Conservation (phyloP, 805 yeast genomes). For the Kregervanrija delftensis region DNA sequence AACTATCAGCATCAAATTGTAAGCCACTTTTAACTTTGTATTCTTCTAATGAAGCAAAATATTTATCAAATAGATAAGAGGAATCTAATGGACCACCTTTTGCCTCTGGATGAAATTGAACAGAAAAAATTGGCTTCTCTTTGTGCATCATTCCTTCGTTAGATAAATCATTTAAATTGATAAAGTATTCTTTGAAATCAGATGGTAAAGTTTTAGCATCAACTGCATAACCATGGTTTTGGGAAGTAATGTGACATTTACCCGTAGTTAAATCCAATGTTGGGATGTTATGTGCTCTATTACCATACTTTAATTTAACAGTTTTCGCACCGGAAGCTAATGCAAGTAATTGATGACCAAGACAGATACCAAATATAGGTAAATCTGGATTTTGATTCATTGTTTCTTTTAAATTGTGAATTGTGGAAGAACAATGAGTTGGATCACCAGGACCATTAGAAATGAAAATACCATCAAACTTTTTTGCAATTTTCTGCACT, state of each 20-base stretch:
- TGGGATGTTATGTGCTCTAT: constrained; percentile 98
- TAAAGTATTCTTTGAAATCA: constrained; percentile 81
- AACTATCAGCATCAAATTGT: constrained; percentile 35
- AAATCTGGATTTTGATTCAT: constrained; percentile 57
- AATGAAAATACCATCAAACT: constrained; percentile 90
- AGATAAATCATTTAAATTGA: constrained; percentile 90
- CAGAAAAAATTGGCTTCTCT: constrained; percentile 83
- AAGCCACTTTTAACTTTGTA: constrained; percentile 42
- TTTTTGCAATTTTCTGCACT: constrained; percentile 80
- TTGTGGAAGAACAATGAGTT: constrained; percentile 78
- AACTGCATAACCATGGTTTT: constrained; percentile 98
- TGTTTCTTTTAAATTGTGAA: constrained; percentile 62
- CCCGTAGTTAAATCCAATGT: constrained; percentile 87
- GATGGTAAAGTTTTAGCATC: constrained; percentile 68
- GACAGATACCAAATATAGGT: constrained; percentile 95
- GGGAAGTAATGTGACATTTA: constrained; percentile 95
- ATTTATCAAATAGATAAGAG: constrained; percentile 83
- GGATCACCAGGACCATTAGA: constrained; percentile 99
- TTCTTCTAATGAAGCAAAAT: constrained; percentile 59
- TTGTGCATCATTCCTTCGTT: constrained; percentile 97
- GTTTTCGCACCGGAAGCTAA: constrained; percentile 94
- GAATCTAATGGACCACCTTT: constrained; percentile 98
- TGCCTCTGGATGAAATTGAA: constrained; percentile 99
- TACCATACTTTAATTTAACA: constrained; percentile 90
- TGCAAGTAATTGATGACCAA: constrained; percentile 95